Evolutionary conservation across 2,329 filamentous ascomycete genomes (phyloP), one percentile per base, ranked within the genome.

Genomic region (Cordyceps farinosa): DNA sequence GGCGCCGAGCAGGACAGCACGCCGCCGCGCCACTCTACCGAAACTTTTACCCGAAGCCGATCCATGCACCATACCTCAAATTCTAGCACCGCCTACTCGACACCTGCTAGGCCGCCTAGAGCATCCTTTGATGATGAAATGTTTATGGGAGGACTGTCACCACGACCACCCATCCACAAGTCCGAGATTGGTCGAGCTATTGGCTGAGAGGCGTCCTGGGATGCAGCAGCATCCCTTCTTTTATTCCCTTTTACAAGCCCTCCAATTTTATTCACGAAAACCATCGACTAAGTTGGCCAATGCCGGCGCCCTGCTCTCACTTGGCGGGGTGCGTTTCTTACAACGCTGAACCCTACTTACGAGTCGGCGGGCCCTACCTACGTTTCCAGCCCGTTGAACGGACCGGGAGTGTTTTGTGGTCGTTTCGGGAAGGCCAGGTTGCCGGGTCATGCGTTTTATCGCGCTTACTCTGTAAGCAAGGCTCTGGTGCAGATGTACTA

Each of bases 121-220:
- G 66, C 79, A 30, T 80, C 79, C 10, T 76, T 80, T 34, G 79
- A 80, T 7, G 79, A 85, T 4, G 80, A 83, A 9, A 68, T 75
- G 45, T 72, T 75, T 22, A 65, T 79, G 8, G 79, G 76, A 5
- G 82, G 79, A 2, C 70, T 84, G 5, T 82, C 82, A 27, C 81
- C 83, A 2, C 78, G 80, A 9, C 81, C 82, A 13, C 70, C 78
- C 34, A 72, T 82, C 57, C 77, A 76, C 62, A 73, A 77, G 62
- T 77, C 77, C 11, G 78, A 80, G 53, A 85, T 85, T 72, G 83
- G 83, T 6, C 77, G 80, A 34, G 83, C 83, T 3, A 80, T 85
- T 60, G 82, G 82, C n/a, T 85, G 76, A 82, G 63, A 48, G 32
- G 60, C 64, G 59, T 55, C 63, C 63, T 13, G 40, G 36, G 50